These are phyloP conservation scores for Solanum chacoense DNA, from an alignment of 305 asterid genomes.

Conservation along the genomic window DNA sequence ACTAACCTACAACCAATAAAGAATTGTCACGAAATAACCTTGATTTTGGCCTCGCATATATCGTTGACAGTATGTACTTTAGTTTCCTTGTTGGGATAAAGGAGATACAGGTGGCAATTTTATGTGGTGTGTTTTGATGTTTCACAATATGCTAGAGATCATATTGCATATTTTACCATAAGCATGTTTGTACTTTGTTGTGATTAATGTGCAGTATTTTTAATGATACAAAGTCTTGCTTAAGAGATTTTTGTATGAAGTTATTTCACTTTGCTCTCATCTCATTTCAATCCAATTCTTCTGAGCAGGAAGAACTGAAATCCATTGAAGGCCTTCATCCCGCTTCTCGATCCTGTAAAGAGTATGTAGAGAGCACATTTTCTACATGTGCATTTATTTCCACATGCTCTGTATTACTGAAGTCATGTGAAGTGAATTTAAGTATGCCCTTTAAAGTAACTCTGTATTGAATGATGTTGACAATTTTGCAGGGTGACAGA, in stretches of 20 bases:
- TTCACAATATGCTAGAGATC: background rate
- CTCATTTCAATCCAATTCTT: conserved; percentile 2
- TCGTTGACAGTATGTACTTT: background rate
- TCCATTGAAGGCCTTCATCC: conserved; percentile 56
- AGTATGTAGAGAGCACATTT: conserved; percentile 33
- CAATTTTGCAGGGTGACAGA: conserved; percentile 51
- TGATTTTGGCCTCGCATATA: background rate
- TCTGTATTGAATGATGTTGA: conserved; percentile 2
- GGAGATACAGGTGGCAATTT: background rate
- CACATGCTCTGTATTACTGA: background rate
- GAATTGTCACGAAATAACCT: background rate
- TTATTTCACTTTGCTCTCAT: background rate
- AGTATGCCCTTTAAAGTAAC: background rate
- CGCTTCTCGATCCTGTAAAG: conserved; percentile 73
- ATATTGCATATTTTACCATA: background rate
- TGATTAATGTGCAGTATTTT: background rate
- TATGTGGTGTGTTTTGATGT: background rate
- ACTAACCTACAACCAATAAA: background rate
- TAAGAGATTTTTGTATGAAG: background rate
- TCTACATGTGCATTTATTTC: background rate
- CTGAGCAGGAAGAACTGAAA: conserved; percentile 72
- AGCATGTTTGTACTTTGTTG: background rate
- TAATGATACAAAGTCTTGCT: background rate
- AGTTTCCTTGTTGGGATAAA: background rate
- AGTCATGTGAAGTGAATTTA: background rate